phyloP scores from a whole-genome alignment of 371 early-diverging fungal species.

The Mucor ambiguus region DNA sequence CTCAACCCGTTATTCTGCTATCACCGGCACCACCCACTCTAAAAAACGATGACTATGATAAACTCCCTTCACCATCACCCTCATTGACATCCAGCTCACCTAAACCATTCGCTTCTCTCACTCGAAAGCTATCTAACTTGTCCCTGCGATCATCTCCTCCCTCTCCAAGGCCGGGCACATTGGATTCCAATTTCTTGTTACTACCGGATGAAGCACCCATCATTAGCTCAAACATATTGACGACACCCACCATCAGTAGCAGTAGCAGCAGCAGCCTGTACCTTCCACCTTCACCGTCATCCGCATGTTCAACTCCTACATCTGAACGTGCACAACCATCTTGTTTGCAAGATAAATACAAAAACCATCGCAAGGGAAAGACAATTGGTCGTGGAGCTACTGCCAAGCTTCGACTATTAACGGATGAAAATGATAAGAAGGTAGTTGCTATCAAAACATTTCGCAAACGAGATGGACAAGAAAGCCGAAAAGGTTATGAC shows the following conservation, averaged over 20 bases:
- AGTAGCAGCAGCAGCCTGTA: background rate
- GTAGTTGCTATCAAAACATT: constrained; percentile 56
- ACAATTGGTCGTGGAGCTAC: constrained; percentile 37
- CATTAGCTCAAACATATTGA: background rate
- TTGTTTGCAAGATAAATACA: constrained; percentile 31
- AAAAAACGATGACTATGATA: background rate
- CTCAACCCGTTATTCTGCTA: constrained; percentile 24
- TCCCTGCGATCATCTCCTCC: constrained; percentile 20
- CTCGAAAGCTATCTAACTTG: constrained; percentile 22
- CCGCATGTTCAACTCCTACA: constrained; percentile 22
- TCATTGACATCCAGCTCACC: background rate
- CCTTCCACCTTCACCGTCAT: constrained; percentile 23
- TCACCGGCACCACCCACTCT: constrained; percentile 14
- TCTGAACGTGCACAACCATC: constrained; percentile 18
- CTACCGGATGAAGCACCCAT: constrained; percentile 1
- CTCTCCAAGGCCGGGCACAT: constrained; percentile 7
- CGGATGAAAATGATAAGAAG: background rate
- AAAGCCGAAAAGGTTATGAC: constrained; percentile 58
- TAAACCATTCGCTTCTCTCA: constrained; percentile 5
- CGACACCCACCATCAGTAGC: constrained; percentile 1
- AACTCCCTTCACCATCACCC: constrained; percentile 5
- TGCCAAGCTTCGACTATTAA: constrained; percentile 29
- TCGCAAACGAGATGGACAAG: constrained; percentile 43
- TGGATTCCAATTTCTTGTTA: background rate
- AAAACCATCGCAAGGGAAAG: constrained; percentile 21